Base-by-base conservation (phyloP, 805 yeast genomes). In the Scheffersomyces stipitis region DNA sequence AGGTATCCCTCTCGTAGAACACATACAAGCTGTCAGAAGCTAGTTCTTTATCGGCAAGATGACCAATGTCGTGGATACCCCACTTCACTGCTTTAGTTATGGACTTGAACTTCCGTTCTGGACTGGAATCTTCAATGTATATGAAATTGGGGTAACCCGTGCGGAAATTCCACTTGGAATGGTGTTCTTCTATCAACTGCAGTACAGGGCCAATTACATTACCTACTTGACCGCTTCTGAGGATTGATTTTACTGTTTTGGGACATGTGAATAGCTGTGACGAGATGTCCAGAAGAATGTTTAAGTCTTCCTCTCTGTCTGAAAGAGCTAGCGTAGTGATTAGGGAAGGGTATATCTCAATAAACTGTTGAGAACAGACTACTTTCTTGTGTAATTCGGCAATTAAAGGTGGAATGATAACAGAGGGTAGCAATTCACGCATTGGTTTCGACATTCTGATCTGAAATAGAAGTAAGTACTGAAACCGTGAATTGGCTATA, bases 401-500 rank as follows among this genome's bases (percentile, higher is more conserved):
- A 1, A 85, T 66, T 18, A 83, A 54, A 0, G 79, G 67, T 0
- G 88, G 80, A 7, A 82, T 62, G 3, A 83, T 44, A 1, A 78
- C 52, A 18, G 69, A 62, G 32, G 75, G 72, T 13, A 85, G 37
- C 5, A 55, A 54, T 30, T 65, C 69, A 51, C 93, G 70, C 5
- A 74, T 49, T 3, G 49, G 45, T 39, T 81, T 80, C 62, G 80
- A 68, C 23, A 73, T 73, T 45, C 93, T 66, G 26, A 76, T 67
- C 42, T 84, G 86, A 40, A 82, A 75, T 40, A 68, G 71, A 26
- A 83, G 58, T 15, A 85, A 48, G 46, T 65, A 69, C 52, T 83
- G 89, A 9, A 84, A 51, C 47, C 86, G 68, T 12, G 86, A 69
- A 18, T 53, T 43, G n/a, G 42, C 40, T 13, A 54, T 16, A 5